Base-by-base conservation (phyloP, 1,284 basidiomycete genomes). In the Marasmius tenuissimus region DNA sequence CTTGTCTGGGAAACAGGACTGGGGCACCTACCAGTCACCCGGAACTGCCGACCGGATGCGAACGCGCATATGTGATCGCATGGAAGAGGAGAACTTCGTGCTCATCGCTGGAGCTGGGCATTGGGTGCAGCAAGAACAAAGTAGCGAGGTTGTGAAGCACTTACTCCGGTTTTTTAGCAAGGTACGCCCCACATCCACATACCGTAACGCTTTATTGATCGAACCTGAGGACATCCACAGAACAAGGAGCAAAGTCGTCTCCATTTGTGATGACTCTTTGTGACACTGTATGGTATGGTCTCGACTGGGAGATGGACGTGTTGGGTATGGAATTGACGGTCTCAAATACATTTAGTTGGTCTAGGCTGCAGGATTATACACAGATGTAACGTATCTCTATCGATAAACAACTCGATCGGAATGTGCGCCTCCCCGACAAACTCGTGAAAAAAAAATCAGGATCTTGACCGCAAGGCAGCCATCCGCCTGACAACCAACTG, bases 111-210 rank as follows among this genome's bases (percentile, higher is more conserved):
- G 80, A 2, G 85, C 85, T 0, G 86, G 86, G 0, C 86, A 87
- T 70, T 87, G 87, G 85, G 82, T 84, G 20, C 85, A 86, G 70
- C 85, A 85, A 64, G 85, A 85, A 67, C 63, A 74, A 20, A 76
- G 78, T 3, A 73, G 78, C 57, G 76, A 74, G 5, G 77, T 85
- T 1, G 72, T 82, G 6, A 48, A 71, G 20, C 64, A 73, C 54
- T 55, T 85, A 58, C 42, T 75, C 51, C 59, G 71, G 33, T 83
- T 84, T 66, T 69, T 81, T 56, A 63, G 61, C 27, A 70, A 67
- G 63, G 61, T 63, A 56, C 7, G 16, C 34, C 14, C n/a, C 16
- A 59, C 27, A 27, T 4, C 4, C 4, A 27, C 27, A 27, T 27
- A 27, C 27, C 27, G 27, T 27, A 27, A 27, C 27, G 27, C 27